Conservation (phyloP, 2,329 filamentous ascomycete species). For the Fusarium goolgardi region DNA sequence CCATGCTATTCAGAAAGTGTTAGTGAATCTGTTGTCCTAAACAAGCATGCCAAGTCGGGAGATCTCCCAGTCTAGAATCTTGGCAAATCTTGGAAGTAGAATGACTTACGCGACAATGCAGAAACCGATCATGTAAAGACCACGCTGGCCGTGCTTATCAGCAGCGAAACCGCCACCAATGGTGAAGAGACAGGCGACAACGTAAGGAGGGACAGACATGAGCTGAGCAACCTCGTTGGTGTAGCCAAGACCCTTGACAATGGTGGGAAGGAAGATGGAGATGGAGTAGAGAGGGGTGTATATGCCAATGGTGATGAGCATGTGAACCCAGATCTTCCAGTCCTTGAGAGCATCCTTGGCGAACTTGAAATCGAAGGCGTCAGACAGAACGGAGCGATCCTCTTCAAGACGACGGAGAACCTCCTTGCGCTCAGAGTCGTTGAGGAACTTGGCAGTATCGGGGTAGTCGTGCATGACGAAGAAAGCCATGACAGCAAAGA, state of each 20-base stretch:
- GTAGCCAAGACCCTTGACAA: constrained; percentile 53
- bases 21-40: constrained; percentile 7
- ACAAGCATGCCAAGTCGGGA: constrained; percentile 21
- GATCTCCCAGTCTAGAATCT: constrained; percentile 12
- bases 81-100: constrained; percentile 7
- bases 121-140: constrained; percentile 55
- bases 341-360: constrained; percentile 67
- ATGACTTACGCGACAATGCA: constrained; percentile 51
- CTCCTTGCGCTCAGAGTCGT: constrained; percentile 55
- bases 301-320: constrained; percentile 71
- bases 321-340: constrained; percentile 67
- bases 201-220: constrained; percentile 55
- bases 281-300: constrained; percentile 56
- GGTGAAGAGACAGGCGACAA: constrained; percentile 53
- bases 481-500: constrained; percentile 59
- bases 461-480: constrained; percentile 71
- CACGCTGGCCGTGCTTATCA: constrained; percentile 52
- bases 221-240: constrained; percentile 53
- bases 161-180: constrained; percentile 58
- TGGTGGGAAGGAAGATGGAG: constrained; percentile 54
- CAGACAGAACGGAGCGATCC: constrained; percentile 61
- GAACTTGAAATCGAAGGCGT: constrained; percentile 68
- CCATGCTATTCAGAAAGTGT: constrained; percentile 44
- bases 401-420: constrained; percentile 58
- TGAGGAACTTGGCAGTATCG: constrained; percentile 61